A percentile compares a stretch with the other conserved stretches of the same genome.
These are phyloP conservation scores for Mucuna pruriens DNA, from an alignment of 306 rosid genomes.

Conservation along the genomic window DNA sequence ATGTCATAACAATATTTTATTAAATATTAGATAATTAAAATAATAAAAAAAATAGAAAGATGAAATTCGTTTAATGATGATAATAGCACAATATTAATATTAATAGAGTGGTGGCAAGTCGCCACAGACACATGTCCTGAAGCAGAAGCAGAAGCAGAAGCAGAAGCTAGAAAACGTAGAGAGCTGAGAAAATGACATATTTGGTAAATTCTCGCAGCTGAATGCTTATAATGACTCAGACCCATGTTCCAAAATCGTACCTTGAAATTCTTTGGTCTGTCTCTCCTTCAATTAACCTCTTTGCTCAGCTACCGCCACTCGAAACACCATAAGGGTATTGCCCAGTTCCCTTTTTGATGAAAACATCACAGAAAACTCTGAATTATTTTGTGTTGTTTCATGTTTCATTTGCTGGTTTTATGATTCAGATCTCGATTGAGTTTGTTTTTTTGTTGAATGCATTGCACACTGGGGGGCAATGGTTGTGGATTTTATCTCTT, in stretches of 20 bases:
- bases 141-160: not conserved
- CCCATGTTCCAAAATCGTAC: conserved; percentile 24
- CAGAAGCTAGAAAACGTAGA: not conserved
- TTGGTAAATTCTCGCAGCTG: not conserved
- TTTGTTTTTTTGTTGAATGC: conserved; percentile 39
- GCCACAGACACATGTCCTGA: conserved; percentile 18
- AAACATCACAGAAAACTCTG: not conserved
- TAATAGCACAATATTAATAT: too few relatives aligned
- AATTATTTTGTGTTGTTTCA: not conserved
- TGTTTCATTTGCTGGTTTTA: conserved; percentile 21
- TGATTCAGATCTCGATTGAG: conserved; percentile 37
- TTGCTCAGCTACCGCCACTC: not conserved
- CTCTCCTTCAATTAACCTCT: conserved; percentile 26
- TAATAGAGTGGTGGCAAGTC: conserved; percentile 25
- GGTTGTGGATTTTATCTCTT: conserved; percentile 13
- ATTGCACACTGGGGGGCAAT: not conserved
- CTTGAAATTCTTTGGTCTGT: conserved; percentile 5
- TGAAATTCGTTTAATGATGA: too few relatives aligned
- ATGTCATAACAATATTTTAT: too few relatives aligned
- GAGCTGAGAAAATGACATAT: conserved; percentile 31
- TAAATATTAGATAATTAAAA: too few relatives aligned
- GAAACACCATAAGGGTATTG: conserved; percentile 33
- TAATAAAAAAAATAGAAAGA: too few relatives aligned
- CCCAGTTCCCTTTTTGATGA: not conserved
- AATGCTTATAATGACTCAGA: conserved; percentile 23